Evolutionary conservation across 2,329 filamentous ascomycete genomes (phyloP).

Genomic region (Cladosporium sp.): DNA sequence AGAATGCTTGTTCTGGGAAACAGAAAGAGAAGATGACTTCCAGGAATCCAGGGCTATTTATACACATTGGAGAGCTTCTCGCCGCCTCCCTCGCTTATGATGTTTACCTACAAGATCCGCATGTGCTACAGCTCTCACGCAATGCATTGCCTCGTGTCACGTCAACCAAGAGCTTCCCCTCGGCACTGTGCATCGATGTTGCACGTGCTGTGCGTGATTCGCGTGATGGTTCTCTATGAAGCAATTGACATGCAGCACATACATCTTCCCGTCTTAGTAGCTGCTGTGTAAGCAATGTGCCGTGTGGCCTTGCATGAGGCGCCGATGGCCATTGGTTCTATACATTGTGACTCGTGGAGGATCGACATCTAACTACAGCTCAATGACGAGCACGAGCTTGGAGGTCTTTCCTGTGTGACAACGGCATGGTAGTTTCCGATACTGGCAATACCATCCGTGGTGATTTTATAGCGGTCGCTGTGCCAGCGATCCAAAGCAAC

Average conservation of each 20-base stretch:
- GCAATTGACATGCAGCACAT: neutral
- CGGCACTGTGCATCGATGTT: neutral
- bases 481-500: neutral
- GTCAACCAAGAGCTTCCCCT: neutral
- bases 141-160: neutral
- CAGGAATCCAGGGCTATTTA: neutral
- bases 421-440: neutral
- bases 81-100: neutral
- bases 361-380: neutral
- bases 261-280: neutral
- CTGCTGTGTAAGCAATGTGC: neutral
- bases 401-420: neutral
- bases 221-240: neutral
- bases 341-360: neutral
- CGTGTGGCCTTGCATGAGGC: neutral
- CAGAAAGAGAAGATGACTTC: neutral
- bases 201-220: neutral
- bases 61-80: neutral
- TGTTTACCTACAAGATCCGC: no score
- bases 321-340: neutral
- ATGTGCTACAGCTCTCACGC: neutral
- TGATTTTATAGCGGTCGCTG: neutral
- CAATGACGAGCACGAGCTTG: neutral
- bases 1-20: no score
- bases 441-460: neutral